These are phyloP conservation scores for Mucor saturninus DNA, from an alignment of 371 early-diverging fungal species.

Conservation along the genomic window DNA sequence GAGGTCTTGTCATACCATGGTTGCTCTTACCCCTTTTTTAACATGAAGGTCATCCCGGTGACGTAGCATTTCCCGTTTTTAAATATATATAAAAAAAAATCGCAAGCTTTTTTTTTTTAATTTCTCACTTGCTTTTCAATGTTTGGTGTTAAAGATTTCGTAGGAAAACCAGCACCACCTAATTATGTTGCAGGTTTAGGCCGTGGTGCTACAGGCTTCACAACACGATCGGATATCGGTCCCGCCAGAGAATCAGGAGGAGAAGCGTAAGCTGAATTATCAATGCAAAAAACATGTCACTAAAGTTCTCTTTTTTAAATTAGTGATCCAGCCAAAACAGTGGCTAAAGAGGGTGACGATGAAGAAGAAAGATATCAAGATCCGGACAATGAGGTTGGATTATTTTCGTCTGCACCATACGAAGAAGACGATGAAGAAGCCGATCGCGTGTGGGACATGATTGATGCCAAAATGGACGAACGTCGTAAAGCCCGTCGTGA, in stretches of 20 bases:
- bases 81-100: not conserved
- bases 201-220: constrained; percentile 96
- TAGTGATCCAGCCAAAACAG: constrained; percentile 47
- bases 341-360: constrained; percentile 60
- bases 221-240: constrained; percentile 97
- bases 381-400: constrained; percentile 93
- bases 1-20: no score
- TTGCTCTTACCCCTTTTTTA: not conserved
- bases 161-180: constrained; percentile 85
- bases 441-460: constrained; percentile 88
- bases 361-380: constrained; percentile 86
- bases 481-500: constrained; percentile 79
- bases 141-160: constrained; percentile 83
- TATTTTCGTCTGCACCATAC: constrained; percentile 88
- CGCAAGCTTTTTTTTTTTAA: not conserved
- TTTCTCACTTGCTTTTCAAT: constrained; percentile 37
- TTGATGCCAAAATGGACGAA: constrained; percentile 91
- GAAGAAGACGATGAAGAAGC: constrained; percentile 98
- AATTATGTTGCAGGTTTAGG: constrained; percentile 97
- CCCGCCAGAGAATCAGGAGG: constrained; percentile 85
- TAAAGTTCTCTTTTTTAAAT: not conserved
- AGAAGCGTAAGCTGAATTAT: constrained; percentile 46
- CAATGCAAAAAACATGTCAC: not conserved
- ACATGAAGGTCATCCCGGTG: not conserved
- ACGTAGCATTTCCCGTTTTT: not conserved